Conservation (phyloP, 805 yeast species). For the Ogataea pilisensis region DNA sequence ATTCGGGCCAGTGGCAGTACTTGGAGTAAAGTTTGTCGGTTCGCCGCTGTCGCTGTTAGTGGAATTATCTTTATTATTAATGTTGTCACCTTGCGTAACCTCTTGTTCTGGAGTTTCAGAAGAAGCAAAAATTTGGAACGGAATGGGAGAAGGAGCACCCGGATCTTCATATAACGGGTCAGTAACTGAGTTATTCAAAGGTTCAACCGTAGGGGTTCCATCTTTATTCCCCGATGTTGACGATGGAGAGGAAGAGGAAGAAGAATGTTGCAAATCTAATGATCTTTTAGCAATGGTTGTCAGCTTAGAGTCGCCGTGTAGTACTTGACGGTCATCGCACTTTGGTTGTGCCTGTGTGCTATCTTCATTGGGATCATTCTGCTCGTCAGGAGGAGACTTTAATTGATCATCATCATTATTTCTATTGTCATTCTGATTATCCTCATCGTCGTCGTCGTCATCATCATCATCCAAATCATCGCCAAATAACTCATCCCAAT, state of each 20-base stretch:
- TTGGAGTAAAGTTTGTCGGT: too few relatives aligned
- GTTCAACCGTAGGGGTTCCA: neutral
- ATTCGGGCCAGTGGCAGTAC: too few relatives aligned
- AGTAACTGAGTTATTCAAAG: slow-evolving; percentile 33
- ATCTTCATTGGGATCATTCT: slow-evolving; percentile 2
- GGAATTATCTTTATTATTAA: neutral
- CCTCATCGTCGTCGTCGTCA: slow-evolving; percentile 12
- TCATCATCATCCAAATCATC: slow-evolving; percentile 14
- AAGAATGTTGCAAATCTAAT: too few relatives aligned
- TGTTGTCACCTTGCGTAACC: slow-evolving; percentile 4
- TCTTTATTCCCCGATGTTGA: too few relatives aligned
- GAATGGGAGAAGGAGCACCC: slow-evolving; percentile 75
- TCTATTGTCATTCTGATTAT: slow-evolving; percentile 8
- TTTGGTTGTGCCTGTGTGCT: too few relatives aligned
- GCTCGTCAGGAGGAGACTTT: neutral
- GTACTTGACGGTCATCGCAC: too few relatives aligned
- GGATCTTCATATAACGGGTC: slow-evolving; percentile 69
- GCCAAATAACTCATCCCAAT: slow-evolving; percentile 31
- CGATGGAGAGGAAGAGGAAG: too few relatives aligned
- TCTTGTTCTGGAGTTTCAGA: slow-evolving; percentile 23
- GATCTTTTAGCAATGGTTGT: too few relatives aligned
- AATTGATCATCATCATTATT: neutral
- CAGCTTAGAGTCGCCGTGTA: too few relatives aligned
- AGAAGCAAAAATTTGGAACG: slow-evolving; percentile 43
- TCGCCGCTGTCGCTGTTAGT: too few relatives aligned